phyloP scores from a whole-genome alignment of 768 basidiomycete genomes.

The Lactifluus echinatus region DNA sequence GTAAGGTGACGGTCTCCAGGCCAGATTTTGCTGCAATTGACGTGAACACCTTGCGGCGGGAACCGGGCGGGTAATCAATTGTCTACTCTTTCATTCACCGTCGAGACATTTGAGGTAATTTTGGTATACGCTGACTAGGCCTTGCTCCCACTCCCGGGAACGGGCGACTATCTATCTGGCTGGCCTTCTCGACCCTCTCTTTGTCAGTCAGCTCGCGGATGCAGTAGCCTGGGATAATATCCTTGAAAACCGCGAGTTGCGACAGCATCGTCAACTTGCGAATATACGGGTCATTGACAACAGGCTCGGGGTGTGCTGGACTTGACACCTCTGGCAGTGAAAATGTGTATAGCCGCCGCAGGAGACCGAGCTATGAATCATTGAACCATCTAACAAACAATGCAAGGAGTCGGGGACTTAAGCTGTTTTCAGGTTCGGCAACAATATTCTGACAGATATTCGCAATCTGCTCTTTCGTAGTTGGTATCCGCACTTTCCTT shows the following conservation, averaged over 20 bases:
- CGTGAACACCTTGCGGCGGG: neutral
- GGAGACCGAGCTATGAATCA: slow-evolving; percentile 61
- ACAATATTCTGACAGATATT: slow-evolving; percentile 89
- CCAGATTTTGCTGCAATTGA: slow-evolving; percentile 46
- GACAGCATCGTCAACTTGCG: slow-evolving; percentile 85
- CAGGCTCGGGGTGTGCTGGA: slow-evolving; percentile 55
- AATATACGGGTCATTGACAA: slow-evolving; percentile 73
- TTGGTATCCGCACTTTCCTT: slow-evolving; percentile 55
- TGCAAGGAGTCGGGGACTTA: slow-evolving; percentile 35
- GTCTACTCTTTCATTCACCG: slow-evolving; percentile 74
- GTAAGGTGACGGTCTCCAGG: slow-evolving; percentile 60
- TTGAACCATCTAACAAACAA: slow-evolving; percentile 2
- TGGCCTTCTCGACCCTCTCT: slow-evolving; percentile 88
- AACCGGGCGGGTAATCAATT: slow-evolving; percentile 9
- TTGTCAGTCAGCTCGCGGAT: slow-evolving; percentile 85
- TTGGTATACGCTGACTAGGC: slow-evolving; percentile 83
- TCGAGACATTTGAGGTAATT: slow-evolving; percentile 80
- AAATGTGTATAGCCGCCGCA: slow-evolving; percentile 85
- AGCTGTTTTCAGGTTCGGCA: slow-evolving; percentile 90
- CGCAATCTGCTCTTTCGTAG: slow-evolving; percentile 92
- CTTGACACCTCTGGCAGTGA: slow-evolving; percentile 69
- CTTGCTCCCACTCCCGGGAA: slow-evolving; percentile 93
- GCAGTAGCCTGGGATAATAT: slow-evolving; percentile 92
- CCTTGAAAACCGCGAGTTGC: slow-evolving; percentile 90
- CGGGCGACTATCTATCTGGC: slow-evolving; percentile 86